A percentile compares a stretch with the other conserved stretches of the same genome.
phyloP scores from a whole-genome alignment of 2,329 filamentous ascomycete genomes.

The Cylindrodendrum hubeiense region DNA sequence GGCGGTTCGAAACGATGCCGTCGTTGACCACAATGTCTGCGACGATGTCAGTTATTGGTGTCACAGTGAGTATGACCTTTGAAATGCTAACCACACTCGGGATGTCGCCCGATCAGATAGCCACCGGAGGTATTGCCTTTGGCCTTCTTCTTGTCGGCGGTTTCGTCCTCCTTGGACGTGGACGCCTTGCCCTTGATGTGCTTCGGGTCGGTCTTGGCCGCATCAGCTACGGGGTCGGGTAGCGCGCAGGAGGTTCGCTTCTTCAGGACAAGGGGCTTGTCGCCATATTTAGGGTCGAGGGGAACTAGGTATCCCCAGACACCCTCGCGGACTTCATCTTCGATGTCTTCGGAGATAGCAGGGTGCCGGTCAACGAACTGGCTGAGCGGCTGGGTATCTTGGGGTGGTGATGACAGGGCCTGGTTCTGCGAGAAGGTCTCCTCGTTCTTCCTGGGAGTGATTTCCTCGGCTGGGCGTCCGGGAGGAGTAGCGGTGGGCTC shows the following conservation, averaged over 20 bases:
- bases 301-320: slow-evolving; percentile 97
- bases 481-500: slow-evolving; percentile 80
- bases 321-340: slow-evolving; percentile 85
- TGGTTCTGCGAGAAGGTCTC: slow-evolving; percentile 60
- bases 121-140: slow-evolving; percentile 78
- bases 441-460: slow-evolving; percentile 63
- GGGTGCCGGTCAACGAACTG: slow-evolving; percentile 83
- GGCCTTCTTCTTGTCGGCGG: slow-evolving; percentile 72
- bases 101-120: slow-evolving; percentile 92
- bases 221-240: slow-evolving; percentile 58
- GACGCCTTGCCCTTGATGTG: slow-evolving; percentile 60
- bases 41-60: slow-evolving; percentile 18
- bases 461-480: slow-evolving; percentile 68
- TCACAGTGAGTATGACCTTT: not conserved
- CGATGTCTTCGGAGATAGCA: slow-evolving; percentile 82
- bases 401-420: slow-evolving; percentile 71
- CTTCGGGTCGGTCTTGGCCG: slow-evolving; percentile 53
- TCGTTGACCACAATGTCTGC: slow-evolving; percentile 79
- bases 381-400: slow-evolving; percentile 69
- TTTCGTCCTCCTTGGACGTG: slow-evolving; percentile 66
- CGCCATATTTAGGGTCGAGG: slow-evolving; percentile 76
- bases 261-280: slow-evolving; percentile 78
- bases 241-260: slow-evolving; percentile 78
- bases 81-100: slow-evolving; percentile 82
- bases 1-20: slow-evolving; percentile 88